Evolutionary conservation across 768 basidiomycete species (phyloP).

Genomic region (Terana coerulea): DNA sequence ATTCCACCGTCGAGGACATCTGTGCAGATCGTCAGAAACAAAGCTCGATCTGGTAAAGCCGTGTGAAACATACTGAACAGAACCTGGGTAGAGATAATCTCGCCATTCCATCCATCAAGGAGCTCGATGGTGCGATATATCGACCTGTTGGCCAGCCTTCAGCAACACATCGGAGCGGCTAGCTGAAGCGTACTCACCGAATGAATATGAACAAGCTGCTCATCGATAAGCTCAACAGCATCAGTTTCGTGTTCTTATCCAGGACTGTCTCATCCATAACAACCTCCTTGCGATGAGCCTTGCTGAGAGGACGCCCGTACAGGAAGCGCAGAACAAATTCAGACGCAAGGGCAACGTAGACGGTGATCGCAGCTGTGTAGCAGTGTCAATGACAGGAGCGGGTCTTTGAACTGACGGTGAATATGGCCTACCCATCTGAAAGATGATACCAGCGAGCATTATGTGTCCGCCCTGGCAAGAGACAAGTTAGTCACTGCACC

Average conservation of each 20-base stretch:
- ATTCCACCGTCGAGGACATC: slow-evolving; percentile 31
- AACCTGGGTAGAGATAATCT: slow-evolving; percentile 44
- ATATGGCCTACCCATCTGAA: slow-evolving; percentile 23
- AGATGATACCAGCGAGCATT: slow-evolving; percentile 27
- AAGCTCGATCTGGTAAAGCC: neutral
- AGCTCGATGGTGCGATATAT: slow-evolving; percentile 50
- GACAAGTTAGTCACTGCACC: neutral
- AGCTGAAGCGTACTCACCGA: slow-evolving; percentile 12
- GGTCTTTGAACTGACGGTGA: neutral
- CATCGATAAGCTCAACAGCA: slow-evolving; percentile 15
- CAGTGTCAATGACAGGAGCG: neutral
- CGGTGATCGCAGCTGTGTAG: slow-evolving; percentile 28
- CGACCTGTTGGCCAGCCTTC: slow-evolving; percentile 29
- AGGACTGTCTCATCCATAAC: neutral
- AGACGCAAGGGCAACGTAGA: slow-evolving; percentile 36
- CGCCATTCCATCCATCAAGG: slow-evolving; percentile 46
- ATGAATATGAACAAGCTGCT: slow-evolving; percentile 22
- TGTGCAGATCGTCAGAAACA: neutral
- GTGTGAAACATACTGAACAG: slow-evolving; percentile 35
- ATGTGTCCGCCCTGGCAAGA: slow-evolving; percentile 23
- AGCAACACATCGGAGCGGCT: neutral
- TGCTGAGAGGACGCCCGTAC: slow-evolving; percentile 9
- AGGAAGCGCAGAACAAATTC: slow-evolving; percentile 43
- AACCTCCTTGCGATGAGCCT: neutral
- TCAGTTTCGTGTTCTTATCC: slow-evolving; percentile 2